A percentile compares a stretch with the other conserved stretches of the same genome.
phyloP scores from a whole-genome alignment of 2,329 filamentous ascomycete species.

The Ceratocystiopsis minuta region DNA sequence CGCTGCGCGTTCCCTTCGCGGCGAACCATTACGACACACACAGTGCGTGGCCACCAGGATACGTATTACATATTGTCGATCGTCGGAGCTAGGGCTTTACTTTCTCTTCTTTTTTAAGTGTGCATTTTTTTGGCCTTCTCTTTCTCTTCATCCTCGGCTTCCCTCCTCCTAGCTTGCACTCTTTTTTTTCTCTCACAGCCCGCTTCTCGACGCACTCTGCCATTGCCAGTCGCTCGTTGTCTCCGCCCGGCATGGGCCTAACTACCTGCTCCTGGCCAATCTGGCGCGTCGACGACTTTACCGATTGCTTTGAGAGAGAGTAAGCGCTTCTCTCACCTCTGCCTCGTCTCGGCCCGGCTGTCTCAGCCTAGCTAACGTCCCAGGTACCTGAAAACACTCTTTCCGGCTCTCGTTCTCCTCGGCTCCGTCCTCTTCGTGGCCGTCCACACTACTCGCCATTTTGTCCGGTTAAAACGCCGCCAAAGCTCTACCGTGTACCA shows the following conservation, averaged over 20 bases:
- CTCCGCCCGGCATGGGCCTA: slow-evolving; percentile 24
- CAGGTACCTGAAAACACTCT: slow-evolving; percentile 63
- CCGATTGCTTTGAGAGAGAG: slow-evolving; percentile 47
- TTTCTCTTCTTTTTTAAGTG: not conserved
- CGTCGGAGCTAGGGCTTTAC: too few relatives aligned
- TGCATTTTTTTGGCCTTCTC: not conserved
- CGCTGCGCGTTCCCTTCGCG: too few relatives aligned
- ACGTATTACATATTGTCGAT: too few relatives aligned
- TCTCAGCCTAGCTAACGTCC: not conserved
- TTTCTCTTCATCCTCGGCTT: too few relatives aligned
- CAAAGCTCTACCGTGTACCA: too few relatives aligned
- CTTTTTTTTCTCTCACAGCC: too few relatives aligned
- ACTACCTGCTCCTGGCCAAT: slow-evolving; percentile 38
- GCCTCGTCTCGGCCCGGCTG: not conserved
- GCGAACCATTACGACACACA: too few relatives aligned
- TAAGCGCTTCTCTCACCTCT: slow-evolving; percentile 21
- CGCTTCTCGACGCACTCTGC: too few relatives aligned
- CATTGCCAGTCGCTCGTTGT: not conserved
- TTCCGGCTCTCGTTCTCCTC: slow-evolving; percentile 55
- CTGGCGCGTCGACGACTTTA: slow-evolving; percentile 48
- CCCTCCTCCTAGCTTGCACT: not conserved
- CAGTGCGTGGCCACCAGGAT: too few relatives aligned
- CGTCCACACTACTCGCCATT: slow-evolving; percentile 36
- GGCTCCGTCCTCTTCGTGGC: slow-evolving; percentile 52
- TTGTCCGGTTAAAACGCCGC: slow-evolving; percentile 28